Conservation (phyloP, 2,329 filamentous ascomycete species). For the Emergomyces orientalis region DNA sequence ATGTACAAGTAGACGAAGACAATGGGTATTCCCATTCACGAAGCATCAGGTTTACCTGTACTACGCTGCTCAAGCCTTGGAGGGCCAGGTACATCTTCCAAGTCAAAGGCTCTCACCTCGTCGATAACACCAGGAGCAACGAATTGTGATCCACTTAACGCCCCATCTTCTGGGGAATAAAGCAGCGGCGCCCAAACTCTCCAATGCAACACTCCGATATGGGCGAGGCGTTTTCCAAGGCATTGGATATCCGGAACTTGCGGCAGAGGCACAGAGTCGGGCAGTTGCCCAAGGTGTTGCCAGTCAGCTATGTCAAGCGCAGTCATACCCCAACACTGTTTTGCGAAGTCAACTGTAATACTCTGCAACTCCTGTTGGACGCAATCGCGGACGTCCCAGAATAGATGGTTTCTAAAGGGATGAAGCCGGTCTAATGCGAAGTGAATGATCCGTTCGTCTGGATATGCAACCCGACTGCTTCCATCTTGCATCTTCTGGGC, state of each 20-base stretch:
- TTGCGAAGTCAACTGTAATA: slow-evolving; percentile 26
- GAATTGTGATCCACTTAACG: background rate
- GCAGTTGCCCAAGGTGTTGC: slow-evolving; percentile 25
- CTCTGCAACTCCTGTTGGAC: slow-evolving; percentile 28
- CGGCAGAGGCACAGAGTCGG: slow-evolving; percentile 13
- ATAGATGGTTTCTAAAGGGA: slow-evolving; percentile 25
- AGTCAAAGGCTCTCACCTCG: background rate
- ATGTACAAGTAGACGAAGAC: background rate
- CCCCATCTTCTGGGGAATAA: slow-evolving; percentile 41
- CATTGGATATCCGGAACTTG: slow-evolving; percentile 20
- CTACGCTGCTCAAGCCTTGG: background rate
- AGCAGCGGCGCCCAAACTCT: slow-evolving; percentile 72
- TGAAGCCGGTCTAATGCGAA: slow-evolving; percentile 27
- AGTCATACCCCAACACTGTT: slow-evolving; percentile 33
- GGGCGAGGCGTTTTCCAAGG: slow-evolving; percentile 67
- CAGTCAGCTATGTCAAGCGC: slow-evolving; percentile 37
- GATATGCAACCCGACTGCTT: slow-evolving; percentile 19
- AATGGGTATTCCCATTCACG: background rate
- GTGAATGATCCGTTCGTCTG: slow-evolving; percentile 26
- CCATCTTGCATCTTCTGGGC: slow-evolving; percentile 10
- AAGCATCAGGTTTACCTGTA: background rate
- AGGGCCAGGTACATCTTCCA: background rate
- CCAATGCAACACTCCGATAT: slow-evolving; percentile 82
- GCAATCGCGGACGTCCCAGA: slow-evolving; percentile 19
- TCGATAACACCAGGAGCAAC: background rate